phyloP scores from a whole-genome alignment of 1,139 yeast genomes.

The Meyerozyma carpophila region DNA sequence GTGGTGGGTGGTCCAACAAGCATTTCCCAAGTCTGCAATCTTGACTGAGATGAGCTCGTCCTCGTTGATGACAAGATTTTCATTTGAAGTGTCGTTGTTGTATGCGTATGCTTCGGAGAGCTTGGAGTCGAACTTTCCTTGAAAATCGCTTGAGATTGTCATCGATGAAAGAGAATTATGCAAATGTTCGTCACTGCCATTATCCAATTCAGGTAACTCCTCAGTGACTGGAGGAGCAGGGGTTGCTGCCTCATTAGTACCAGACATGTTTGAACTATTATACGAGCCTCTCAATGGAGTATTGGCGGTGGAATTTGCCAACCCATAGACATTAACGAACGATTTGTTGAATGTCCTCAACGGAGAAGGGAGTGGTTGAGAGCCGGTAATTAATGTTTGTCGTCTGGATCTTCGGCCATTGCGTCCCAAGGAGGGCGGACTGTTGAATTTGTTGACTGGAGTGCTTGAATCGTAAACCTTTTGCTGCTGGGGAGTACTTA shows the following conservation, averaged over 20 bases:
- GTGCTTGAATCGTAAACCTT: not conserved
- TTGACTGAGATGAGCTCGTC: constrained; percentile 45
- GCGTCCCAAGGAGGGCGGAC: constrained; percentile 38
- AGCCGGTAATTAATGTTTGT: constrained; percentile 75
- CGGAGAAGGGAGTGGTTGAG: constrained; percentile 83
- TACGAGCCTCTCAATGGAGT: constrained; percentile 24
- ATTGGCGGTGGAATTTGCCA: constrained; percentile 36
- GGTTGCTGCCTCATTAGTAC: not conserved
- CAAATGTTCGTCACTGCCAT: constrained; percentile 15
- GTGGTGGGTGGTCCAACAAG: constrained; percentile 46
- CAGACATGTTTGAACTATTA: constrained; percentile 1
- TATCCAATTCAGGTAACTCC: constrained; percentile 1
- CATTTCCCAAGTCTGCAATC: constrained; percentile 48
- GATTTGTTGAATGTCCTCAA: constrained; percentile 43
- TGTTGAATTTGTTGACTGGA: constrained; percentile 5
- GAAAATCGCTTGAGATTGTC: constrained; percentile 30
- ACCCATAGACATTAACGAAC: constrained; percentile 33
- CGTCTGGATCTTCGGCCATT: constrained; percentile 60
- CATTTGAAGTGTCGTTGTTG: constrained; percentile 2
- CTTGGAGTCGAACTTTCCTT: constrained; percentile 3
- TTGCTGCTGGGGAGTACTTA: constrained; percentile 1
- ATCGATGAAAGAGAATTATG: constrained; percentile 39
- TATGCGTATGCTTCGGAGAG: not conserved
- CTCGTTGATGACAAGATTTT: constrained; percentile 29
- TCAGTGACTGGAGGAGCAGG: not conserved